phyloP scores from a whole-genome alignment of 1,284 basidiomycete genomes.

The Leccinum fallax region DNA sequence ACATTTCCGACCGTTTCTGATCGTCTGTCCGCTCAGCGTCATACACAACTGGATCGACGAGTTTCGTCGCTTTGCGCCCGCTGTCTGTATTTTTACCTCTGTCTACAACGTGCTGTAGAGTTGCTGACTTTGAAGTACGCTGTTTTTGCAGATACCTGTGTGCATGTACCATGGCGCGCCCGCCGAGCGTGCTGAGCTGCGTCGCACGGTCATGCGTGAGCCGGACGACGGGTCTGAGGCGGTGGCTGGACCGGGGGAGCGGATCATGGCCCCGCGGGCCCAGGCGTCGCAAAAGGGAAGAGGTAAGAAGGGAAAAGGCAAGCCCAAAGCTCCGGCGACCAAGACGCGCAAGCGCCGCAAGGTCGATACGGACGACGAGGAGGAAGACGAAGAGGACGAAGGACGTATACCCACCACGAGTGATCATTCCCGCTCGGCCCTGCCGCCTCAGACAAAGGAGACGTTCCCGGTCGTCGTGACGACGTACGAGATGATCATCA shows the following conservation, averaged over 20 bases:
- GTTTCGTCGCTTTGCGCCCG: conserved; percentile 82
- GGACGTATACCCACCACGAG: conserved; percentile 19
- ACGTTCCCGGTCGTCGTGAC: conserved; percentile 86
- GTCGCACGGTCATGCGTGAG: conserved; percentile 57
- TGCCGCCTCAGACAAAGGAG: conserved; percentile 26
- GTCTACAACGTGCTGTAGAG: not conserved
- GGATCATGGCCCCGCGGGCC: conserved; percentile 22
- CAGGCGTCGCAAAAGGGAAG: conserved; percentile 8
- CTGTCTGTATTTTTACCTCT: conserved; percentile 47
- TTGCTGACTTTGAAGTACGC: not conserved
- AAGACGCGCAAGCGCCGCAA: conserved; percentile 26
- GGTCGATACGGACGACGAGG: conserved; percentile 12
- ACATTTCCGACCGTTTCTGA: conserved; percentile 79
- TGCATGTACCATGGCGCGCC: conserved; percentile 90
- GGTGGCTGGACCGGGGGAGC: conserved; percentile 24
- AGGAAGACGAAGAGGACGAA: conserved; percentile 8
- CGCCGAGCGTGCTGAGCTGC: conserved; percentile 73
- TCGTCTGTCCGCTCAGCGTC: conserved; percentile 92
- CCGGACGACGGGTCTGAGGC: conserved; percentile 29
- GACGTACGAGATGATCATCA: conserved; percentile 93
- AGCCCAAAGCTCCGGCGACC: not conserved
- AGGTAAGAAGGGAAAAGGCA: conserved; percentile 12
- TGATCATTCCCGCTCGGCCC: conserved; percentile 19
- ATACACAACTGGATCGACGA: conserved; percentile 92
- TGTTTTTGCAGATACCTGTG: conserved; percentile 69